Base-by-base conservation (phyloP, 208 protist genomes). In the Crithidia acanthocephali region DNA sequence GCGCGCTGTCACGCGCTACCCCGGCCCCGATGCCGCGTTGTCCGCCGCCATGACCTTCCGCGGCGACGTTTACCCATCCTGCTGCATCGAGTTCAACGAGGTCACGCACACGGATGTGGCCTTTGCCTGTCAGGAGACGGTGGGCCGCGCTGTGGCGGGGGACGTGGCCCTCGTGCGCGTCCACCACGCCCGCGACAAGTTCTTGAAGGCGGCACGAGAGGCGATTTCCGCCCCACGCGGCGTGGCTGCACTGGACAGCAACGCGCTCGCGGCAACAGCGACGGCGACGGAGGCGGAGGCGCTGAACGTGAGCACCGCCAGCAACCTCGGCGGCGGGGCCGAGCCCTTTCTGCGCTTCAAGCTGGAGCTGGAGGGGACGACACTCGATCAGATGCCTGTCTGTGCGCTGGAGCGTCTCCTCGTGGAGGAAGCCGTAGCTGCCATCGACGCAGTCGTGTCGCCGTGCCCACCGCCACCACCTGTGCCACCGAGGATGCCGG, bases 101-200 rank as follows among this genome's bases (percentile, higher is more conserved):
- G 55, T 60, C 23, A 60, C 55, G 30, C 74, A 88, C 57, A 75
- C 75, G 22, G 82, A 86, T 64, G 76, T 86, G 18, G 40, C 56
- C 25, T 73, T 74, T 45, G 72, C 70, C 20, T 73, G 87, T 20
- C 37, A 68, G 45, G 56, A 53, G n/a, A 82, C 83, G 8, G n/a
- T 92, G 13, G 77, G 83, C 27, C 82, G 68, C 7, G 67, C 61
- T 3, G 71, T 92, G 47, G 55, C 72, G n/a, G 70, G 70, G 0
- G 87, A 95, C 61, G 86, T 87, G 30, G 78, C 78, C 15, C 72
- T 91, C 7, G 81, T 93, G 28, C 78, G 80, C 15, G 81, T 95
- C 8, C 86, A 90, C 70, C 78, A 83, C 64, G 63, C 75, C 10
- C 80, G 90, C 27, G 88, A 92, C 72, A 56, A 53, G 32, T 93